Conservation (phyloP, 2,329 filamentous ascomycete species). For the Teratosphaeria viscida region DNA sequence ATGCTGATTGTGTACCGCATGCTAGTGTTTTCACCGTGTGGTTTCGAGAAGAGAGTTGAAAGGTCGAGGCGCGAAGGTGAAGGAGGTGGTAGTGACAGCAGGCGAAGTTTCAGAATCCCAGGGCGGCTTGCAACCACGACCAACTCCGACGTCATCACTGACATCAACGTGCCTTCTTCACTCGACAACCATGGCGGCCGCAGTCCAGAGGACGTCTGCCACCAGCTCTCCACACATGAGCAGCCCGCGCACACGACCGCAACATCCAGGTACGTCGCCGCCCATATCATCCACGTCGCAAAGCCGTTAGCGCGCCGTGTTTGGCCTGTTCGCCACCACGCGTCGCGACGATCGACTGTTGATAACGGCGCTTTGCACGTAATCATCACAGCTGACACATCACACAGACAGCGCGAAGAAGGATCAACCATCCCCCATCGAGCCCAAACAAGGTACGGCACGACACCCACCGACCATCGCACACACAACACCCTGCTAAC, state of each 20-base stretch:
- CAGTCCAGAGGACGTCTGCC: slow-evolving; percentile 14
- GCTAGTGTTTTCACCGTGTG: background rate
- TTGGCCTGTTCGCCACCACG: background rate
- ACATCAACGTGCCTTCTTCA: background rate
- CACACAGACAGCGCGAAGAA: background rate
- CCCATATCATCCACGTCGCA: background rate
- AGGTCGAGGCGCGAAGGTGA: background rate
- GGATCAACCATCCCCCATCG: background rate
- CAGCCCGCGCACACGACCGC: slow-evolving; percentile 16
- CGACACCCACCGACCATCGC: background rate
- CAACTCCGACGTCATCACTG: slow-evolving; percentile 5
- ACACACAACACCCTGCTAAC: background rate
- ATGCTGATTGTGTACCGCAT: background rate
- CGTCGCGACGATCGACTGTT: background rate
- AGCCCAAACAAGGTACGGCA: slow-evolving; percentile 1
- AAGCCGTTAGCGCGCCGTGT: background rate
- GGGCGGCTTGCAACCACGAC: background rate
- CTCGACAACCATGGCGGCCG: slow-evolving; percentile 9
- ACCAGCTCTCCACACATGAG: slow-evolving; percentile 19
- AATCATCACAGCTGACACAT: background rate
- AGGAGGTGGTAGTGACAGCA: background rate
- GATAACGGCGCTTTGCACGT: background rate
- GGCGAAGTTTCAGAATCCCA: background rate
- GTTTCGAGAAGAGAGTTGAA: background rate
- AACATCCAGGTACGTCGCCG: slow-evolving; percentile 17